Conservation (phyloP, 164 flowering plant species). For the Dillenia turbinata region DNA sequence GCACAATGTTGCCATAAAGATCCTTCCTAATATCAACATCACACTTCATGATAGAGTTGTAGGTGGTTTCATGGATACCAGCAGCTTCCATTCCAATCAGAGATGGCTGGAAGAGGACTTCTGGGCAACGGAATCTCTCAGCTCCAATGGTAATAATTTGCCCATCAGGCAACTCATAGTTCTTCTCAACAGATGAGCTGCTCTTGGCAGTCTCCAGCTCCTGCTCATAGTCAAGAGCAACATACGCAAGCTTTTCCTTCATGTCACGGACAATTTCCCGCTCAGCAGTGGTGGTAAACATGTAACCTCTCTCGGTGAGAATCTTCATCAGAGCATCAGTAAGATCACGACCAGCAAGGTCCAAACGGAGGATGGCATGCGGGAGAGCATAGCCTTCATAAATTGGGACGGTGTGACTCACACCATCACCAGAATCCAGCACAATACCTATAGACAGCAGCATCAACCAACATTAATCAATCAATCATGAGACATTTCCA, state of each 20-base stretch:
- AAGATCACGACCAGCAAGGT: slow-evolving; percentile 51
- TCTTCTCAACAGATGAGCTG: slow-evolving; percentile 43
- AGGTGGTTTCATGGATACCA: no score
- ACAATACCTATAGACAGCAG: no score
- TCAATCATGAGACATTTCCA: no score
- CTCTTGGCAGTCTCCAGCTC: slow-evolving; percentile 42
- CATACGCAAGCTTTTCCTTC: slow-evolving; percentile 8
- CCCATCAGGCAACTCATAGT: slow-evolving; percentile 45
- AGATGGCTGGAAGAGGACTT: slow-evolving; percentile 12
- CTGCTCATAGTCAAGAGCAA: slow-evolving; percentile 44
- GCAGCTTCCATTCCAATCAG: slow-evolving; percentile 40
- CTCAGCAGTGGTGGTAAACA: slow-evolving; percentile 49
- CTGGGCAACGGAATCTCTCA: slow-evolving; percentile 50
- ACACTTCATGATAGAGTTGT: slow-evolving; percentile 34
- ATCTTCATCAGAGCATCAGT: slow-evolving; percentile 51
- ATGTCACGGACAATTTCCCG: slow-evolving; percentile 55
- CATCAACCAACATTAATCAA: no score
- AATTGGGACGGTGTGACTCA: slow-evolving; percentile 46
- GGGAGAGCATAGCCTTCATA: slow-evolving; percentile 52
- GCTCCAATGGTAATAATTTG: slow-evolving; percentile 47
- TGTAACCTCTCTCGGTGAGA: slow-evolving; percentile 49
- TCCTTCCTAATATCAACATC: slow-evolving; percentile 12
- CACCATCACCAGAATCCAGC: slow-evolving; percentile 31
- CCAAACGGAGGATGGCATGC: slow-evolving; percentile 48
- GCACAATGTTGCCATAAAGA: slow-evolving; percentile 14